Percentiles rank a stretch among this genome's conserved stretches.
Conservation (phyloP, 31 red algal species). For the Odonthalia washingtoniensis region DNA sequence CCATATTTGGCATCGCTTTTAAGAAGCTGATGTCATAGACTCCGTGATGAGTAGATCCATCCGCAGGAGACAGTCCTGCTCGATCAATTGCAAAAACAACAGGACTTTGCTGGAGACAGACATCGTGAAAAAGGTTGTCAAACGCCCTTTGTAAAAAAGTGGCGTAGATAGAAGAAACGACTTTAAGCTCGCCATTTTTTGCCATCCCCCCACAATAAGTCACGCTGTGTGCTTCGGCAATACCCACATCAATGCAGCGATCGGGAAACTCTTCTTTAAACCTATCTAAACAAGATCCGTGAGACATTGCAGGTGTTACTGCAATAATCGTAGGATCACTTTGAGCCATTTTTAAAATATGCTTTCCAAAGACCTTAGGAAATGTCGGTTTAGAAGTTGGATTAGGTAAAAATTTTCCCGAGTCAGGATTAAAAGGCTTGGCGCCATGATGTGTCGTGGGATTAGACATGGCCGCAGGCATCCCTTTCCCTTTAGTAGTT, state of each 20-base stretch:
- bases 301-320: conserved; percentile 83
- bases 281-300: conserved; percentile 65
- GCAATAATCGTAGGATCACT: conserved; percentile 62
- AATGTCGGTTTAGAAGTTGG: conserved; percentile 52
- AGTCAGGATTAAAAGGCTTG: conserved; percentile 58
- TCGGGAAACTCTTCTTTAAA: conserved; percentile 69
- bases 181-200: conserved; percentile 57
- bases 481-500: conserved; percentile 77
- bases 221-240: conserved; percentile 83
- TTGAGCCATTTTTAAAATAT: conserved; percentile 63
- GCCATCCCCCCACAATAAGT: conserved; percentile 78
- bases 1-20: conserved; percentile 71
- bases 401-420: conserved; percentile 54
- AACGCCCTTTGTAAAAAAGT: conserved; percentile 85
- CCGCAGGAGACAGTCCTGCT: conserved; percentile 72
- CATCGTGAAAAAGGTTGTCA: conserved; percentile 83
- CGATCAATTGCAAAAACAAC: conserved; percentile 82
- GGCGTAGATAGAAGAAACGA: conserved; percentile 74
- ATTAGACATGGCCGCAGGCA: conserved; percentile 62
- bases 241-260: conserved; percentile 81
- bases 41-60: conserved; percentile 76
- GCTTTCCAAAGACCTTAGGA: conserved; percentile 67
- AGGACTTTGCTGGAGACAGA: conserved; percentile 65
- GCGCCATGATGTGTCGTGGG: conserved; percentile 69
- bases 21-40: conserved; percentile 74